Evolutionary conservation across 2,329 filamentous ascomycete species (phyloP), one percentile per base, ranked within the genome.

Genomic region (Aspergillus floridensis): DNA sequence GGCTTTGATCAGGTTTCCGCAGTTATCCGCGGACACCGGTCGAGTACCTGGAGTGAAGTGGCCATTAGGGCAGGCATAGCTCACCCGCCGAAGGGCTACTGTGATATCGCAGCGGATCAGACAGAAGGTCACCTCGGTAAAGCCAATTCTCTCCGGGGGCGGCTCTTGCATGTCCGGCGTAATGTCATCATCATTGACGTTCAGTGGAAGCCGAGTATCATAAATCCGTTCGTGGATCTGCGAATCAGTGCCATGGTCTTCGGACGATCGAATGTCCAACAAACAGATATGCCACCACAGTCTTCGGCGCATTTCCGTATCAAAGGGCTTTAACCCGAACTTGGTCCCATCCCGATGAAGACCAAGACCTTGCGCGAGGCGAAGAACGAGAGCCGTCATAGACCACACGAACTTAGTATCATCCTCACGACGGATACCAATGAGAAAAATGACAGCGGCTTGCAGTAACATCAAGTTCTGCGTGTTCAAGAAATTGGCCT

Each of bases 401-500:
- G 77, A 73, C 77, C 77, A 79, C 5, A 78, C 75, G 61, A 76
- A 76, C 49, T 76, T 75, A 24, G 75, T 71, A 52, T 77, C 69
- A 63, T 78, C 72, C 64, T 78, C 70, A 60, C 72, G 70, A 51
- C 75, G 75, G 11, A 78, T 63, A 79, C 74, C 70, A 48, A 86
- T 83, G 24, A 89, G 71, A 67, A 88, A 89, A 38, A 88, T 74
- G 10, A 86, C 77, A 41, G 87, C 82, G 0, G 86, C 84, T 70
- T 89, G 86, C 16, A 89, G 73, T 10, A 88, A 81, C 41, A 86
- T 76, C 21, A 86, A 76, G 67, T 86, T 87, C 59, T 86, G 83
- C 7, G 84, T 86, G 58, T 82, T 84, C 1, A 90, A 69, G 53
- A 89, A 82, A 62, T 86, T 84, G 7, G 86, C 86, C 53, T 84